Percentiles rank a stretch among this genome's conserved stretches.
phyloP scores from a whole-genome alignment of 2,329 filamentous ascomycete species.

The Pestalotiopsis sp. region DNA sequence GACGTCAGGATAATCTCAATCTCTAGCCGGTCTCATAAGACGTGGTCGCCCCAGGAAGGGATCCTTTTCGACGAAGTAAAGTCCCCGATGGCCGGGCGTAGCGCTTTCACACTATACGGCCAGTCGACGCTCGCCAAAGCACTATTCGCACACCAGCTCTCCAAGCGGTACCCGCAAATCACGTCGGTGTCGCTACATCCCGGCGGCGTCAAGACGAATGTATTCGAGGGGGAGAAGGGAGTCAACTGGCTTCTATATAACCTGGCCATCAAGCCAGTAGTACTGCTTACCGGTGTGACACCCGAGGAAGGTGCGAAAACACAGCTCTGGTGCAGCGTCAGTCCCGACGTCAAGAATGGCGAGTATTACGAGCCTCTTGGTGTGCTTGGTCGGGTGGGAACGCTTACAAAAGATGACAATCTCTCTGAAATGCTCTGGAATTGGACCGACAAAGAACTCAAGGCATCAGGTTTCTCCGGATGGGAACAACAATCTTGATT shows the following conservation, averaged over 20 bases:
- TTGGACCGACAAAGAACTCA: conserved; percentile 30
- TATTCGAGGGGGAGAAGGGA: conserved; percentile 42
- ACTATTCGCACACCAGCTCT: conserved; percentile 16
- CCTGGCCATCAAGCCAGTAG: conserved; percentile 13
- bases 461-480: background rate
- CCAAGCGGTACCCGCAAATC: conserved; percentile 17
- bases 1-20: conserved; percentile 19
- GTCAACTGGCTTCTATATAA: conserved; percentile 32
- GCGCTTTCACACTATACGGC: conserved; percentile 36
- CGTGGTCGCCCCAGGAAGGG: conserved; percentile 3
- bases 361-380: conserved; percentile 38
- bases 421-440: conserved; percentile 28
- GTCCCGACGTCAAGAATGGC: conserved; percentile 27
- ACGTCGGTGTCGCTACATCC: conserved; percentile 12
- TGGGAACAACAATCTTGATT: too few relatives aligned
- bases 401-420: conserved; percentile 19
- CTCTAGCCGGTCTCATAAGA: conserved; percentile 7
- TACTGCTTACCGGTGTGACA: conserved; percentile 14
- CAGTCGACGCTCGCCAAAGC: conserved; percentile 35
- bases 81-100: background rate
- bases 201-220: conserved; percentile 24
- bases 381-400: conserved; percentile 20
- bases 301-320: conserved; percentile 37
- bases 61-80: conserved; percentile 16
- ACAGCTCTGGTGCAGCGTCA: conserved; percentile 40